Conservation (phyloP, 2,329 filamentous ascomycete species). For the Raffaelea ambrosiae region DNA sequence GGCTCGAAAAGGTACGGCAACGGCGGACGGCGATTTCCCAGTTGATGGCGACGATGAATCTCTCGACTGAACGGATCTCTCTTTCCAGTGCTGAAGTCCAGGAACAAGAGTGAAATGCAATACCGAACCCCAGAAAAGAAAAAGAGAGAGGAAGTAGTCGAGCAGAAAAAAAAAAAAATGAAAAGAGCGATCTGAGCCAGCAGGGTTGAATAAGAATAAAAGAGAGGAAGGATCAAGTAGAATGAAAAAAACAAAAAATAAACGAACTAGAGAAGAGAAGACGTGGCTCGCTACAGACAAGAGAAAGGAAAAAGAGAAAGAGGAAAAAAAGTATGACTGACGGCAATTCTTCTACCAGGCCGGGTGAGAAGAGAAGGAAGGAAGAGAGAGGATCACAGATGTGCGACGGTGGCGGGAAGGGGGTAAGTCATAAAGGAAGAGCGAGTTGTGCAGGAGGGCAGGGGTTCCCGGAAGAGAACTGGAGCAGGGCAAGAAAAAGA, state of each 20-base stretch:
- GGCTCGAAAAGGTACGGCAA: neutral
- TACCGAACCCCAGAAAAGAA: neutral
- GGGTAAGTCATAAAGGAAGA: slow-evolving; percentile 30
- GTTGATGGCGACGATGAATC: too few species aligned
- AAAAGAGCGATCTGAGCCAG: slow-evolving; percentile 51
- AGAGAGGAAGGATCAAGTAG: slow-evolving; percentile 27
- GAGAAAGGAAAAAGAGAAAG: slow-evolving; percentile 27
- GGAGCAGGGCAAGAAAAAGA: too few species aligned
- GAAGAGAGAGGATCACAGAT: slow-evolving; percentile 7
- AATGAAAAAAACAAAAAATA: slow-evolving; percentile 20
- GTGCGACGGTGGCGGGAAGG: slow-evolving; percentile 16
- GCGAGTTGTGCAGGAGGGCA: neutral
- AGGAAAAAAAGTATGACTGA: slow-evolving; percentile 24
- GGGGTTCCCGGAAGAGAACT: too few species aligned
- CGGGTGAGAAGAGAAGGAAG: slow-evolving; percentile 24
- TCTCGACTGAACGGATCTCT: too few species aligned
- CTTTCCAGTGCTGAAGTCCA: too few species aligned
- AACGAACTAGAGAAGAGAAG: too few species aligned
- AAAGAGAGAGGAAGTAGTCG: neutral
- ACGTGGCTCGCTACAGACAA: neutral
- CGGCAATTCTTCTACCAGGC: slow-evolving; percentile 36
- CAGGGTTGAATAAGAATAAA: slow-evolving; percentile 35
- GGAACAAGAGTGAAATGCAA: too few species aligned
- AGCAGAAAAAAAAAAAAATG: neutral
- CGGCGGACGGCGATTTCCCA: slow-evolving; percentile 1